Percentiles rank a stretch among this genome's conserved stretches.
Evolutionary conservation across 495 filamentous ascomycete genomes (phyloP).

Genomic region (Penicillium manginii): DNA sequence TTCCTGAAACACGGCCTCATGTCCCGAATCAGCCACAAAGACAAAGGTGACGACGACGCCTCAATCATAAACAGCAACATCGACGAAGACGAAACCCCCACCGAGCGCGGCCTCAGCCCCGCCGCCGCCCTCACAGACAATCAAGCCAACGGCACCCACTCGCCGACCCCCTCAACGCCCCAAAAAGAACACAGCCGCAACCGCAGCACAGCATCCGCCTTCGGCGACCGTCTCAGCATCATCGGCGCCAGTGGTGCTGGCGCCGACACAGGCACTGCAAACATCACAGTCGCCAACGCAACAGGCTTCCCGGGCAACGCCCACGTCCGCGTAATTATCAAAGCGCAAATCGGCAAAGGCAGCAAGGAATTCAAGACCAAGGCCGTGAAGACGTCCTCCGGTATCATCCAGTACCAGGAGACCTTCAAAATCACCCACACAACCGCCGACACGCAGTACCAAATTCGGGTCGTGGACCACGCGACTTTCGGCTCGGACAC

Average conservation of each 20-base stretch:
- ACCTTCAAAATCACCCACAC: conserved; percentile 72
- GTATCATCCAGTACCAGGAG: conserved; percentile 71
- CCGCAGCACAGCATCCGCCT: conserved; percentile 65
- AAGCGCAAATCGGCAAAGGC: conserved; percentile 65
- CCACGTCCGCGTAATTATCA: conserved; percentile 81
- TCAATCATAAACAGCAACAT: conserved; percentile 17
- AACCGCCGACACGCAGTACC: conserved; percentile 83
- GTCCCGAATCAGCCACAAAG: conserved; percentile 50
- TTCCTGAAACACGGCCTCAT: conserved; percentile 82
- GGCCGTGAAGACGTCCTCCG: conserved; percentile 61
- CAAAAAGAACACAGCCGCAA: conserved; percentile 62
- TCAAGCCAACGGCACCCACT: conserved; percentile 18
- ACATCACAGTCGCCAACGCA: conserved; percentile 79
- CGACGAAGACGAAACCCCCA: conserved; percentile 45
- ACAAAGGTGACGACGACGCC: conserved; percentile 61
- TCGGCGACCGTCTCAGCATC: conserved; percentile 50
- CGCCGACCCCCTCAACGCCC: conserved; percentile 34
- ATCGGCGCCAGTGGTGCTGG: conserved; percentile 39
- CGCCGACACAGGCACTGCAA: conserved; percentile 71
- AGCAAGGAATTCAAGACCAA: conserved; percentile 87
- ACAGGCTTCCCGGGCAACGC: conserved; percentile 74
- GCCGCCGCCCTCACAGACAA: conserved; percentile 36
- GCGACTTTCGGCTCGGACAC: conserved; percentile 80
- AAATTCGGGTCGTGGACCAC: conserved; percentile 81
- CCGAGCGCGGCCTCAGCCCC: conserved; percentile 42